A percentile compares a stretch with the other conserved stretches of the same genome.
Conservation (phyloP, 78 protist genomes). For the Dictyostelium brefeldianum region DNA sequence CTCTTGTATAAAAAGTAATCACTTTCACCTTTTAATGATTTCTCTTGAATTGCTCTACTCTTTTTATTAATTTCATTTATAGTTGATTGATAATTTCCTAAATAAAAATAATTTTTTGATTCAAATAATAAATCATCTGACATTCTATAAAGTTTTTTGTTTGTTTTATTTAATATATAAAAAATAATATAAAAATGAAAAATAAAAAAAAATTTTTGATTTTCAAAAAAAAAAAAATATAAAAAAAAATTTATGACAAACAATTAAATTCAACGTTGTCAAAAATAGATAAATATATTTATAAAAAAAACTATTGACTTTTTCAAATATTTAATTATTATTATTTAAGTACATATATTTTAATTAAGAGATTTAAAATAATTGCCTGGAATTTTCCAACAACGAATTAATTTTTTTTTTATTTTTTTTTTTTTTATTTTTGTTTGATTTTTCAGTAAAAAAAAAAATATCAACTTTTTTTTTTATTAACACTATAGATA, state of each 20-base stretch:
- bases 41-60: constrained; percentile 29
- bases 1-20: constrained; percentile 61
- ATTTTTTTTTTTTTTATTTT: constrained; percentile 9
- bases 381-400: too few species aligned
- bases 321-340: too few species aligned
- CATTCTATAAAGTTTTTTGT: not conserved
- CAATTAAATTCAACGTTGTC: too few species aligned
- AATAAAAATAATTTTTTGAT: constrained; percentile 57
- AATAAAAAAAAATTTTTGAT: not conserved
- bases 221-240: constrained; percentile 12
- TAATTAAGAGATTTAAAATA: not conserved
- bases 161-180: not conserved
- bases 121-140: constrained; percentile 58
- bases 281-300: too few species aligned
- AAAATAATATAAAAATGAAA: not conserved
- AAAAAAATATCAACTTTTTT: not conserved
- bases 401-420: not conserved
- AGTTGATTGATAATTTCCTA: constrained; percentile 73
- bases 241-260: not conserved
- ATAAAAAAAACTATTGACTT: too few species aligned
- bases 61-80: constrained; percentile 76
- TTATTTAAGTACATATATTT: too few species aligned
- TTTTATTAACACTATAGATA: not conserved
- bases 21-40: constrained; percentile 21
- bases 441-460: not conserved